Percentiles rank a stretch among this genome's conserved stretches.
Evolutionary conservation across 805 yeast species (phyloP).

Genomic region (Teunomyces pallodes): DNA sequence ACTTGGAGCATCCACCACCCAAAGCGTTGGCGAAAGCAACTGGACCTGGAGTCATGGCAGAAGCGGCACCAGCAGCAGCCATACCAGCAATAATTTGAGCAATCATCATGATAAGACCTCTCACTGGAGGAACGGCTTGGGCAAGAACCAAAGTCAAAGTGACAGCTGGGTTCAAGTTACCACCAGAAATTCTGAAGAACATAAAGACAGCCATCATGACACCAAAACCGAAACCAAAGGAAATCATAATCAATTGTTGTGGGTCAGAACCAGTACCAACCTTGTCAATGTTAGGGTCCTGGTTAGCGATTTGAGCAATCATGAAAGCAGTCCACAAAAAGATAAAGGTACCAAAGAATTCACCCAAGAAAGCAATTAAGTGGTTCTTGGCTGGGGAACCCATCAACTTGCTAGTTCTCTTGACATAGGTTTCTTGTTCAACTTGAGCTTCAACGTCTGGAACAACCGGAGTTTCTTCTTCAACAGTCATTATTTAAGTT

Average conservation of each 20-base stretch:
- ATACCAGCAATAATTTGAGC: constrained; percentile 81
- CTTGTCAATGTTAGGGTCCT: constrained; percentile 34
- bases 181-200: constrained; percentile 79
- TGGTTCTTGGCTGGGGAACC: constrained; percentile 45
- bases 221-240: constrained; percentile 84
- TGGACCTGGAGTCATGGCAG: constrained; percentile 81
- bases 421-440: constrained; percentile 25
- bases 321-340: constrained; percentile 79
- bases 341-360: constrained; percentile 81
- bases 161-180: constrained; percentile 88
- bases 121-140: constrained; percentile 68
- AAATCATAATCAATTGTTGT: constrained; percentile 69
- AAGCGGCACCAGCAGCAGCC: constrained; percentile 89
- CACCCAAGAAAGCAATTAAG: constrained; percentile 68
- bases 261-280: constrained; percentile 51
- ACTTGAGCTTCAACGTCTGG: constrained; percentile 28
- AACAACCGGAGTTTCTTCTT: constrained; percentile 2
- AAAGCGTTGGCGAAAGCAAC: constrained; percentile 67
- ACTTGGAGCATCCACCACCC: constrained; percentile 67
- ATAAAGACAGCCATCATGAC: constrained; percentile 71
- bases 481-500: background rate
- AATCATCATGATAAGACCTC: constrained; percentile 63
- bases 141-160: constrained; percentile 70
- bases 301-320: constrained; percentile 82
- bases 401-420: constrained; percentile 15